These are phyloP conservation scores for Neostapfia colusana DNA, from an alignment of 176 grass and related monocot species.

Conservation along the genomic window DNA sequence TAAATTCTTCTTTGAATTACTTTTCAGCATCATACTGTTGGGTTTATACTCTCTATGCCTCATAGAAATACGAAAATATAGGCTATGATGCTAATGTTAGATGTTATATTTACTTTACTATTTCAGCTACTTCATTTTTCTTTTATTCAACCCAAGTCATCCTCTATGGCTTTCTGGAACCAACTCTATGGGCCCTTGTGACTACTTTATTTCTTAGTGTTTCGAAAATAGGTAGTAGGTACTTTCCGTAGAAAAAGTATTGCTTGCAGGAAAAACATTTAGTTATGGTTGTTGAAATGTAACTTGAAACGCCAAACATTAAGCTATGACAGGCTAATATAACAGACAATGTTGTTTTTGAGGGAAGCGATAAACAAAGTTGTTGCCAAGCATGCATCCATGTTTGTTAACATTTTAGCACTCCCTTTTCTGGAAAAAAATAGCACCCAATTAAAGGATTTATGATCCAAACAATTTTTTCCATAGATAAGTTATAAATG, in stretches of 20 bases:
- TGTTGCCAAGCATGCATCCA: not conserved
- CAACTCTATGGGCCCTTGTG: not conserved
- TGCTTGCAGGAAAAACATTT: not conserved
- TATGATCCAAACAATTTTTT: not conserved
- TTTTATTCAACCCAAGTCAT: not conserved
- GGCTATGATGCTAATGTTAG: too few relatives aligned
- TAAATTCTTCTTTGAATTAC: not conserved
- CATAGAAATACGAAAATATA: not conserved
- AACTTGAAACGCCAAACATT: conserved; percentile 14
- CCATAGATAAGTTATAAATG: not conserved
- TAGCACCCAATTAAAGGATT: not conserved
- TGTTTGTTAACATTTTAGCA: too few relatives aligned
- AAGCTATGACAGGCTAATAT: not conserved
- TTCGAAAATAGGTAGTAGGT: too few relatives aligned
- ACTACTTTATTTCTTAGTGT: not conserved
- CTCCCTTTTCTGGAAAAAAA: too few relatives aligned
- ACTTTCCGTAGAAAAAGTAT: not conserved
- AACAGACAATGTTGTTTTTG: not conserved
- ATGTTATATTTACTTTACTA: not conserved
- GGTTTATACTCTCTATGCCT: not conserved
- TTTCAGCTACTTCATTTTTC: not conserved
- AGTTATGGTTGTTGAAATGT: conserved; percentile 2
- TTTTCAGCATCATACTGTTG: not conserved
- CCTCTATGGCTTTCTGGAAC: not conserved
- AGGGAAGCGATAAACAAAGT: not conserved